Base-by-base conservation (phyloP, 352 stramenopile genomes). In the Globisporangium acanthophoron region DNA sequence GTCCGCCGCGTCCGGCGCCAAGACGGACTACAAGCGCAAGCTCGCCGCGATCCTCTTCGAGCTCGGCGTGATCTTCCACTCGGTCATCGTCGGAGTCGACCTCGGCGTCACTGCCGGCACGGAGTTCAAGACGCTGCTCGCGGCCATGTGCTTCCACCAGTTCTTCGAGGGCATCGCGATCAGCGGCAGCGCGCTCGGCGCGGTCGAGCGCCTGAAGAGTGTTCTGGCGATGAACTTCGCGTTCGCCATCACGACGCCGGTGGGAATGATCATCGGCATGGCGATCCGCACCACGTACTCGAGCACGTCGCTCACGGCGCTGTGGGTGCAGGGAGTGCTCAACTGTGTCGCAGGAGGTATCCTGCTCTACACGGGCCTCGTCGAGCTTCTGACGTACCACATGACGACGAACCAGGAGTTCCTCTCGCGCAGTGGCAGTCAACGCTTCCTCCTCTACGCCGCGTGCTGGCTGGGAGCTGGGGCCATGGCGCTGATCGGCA, bases 111-210 rank as follows among this genome's bases (percentile, higher is more conserved):
- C 77, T 12, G 58, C 58, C 0, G 70, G 70, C 16, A 59, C 65
- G 3, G 66, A 78, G 21, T 89, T 88, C 69, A 74, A 74, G 61
- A 80, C 76, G 35, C 69, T 89, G 37, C 67, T 92, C 8, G 75
- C 65, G 3, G 81, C 78, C 18, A 68, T 92, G 40, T 78, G 74
- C 59, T 87, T 92, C 67, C 78, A 90, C 59, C 81, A 90, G 62
- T 88, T 92, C 62, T 90, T 90, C 60, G 76, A 88, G 39, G 79
- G 77, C 60, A 70, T 90, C 46, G 74, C 79, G 9, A 70, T 92
- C 39, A 68, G 79, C 43, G 70, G 64, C 45, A 76, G 61, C 49
- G 71, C 76, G 12, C 47, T 86, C 20, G 60, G 60, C 13, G 71
- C 73, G 0, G 65, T 86, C 37, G 61, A 78, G 51, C 71, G 45